Percentiles rank a stretch among this genome's conserved stretches.
These are phyloP conservation scores for Maudiozyma bulderi DNA, from an alignment of 805 yeast genomes.

Conservation along the genomic window DNA sequence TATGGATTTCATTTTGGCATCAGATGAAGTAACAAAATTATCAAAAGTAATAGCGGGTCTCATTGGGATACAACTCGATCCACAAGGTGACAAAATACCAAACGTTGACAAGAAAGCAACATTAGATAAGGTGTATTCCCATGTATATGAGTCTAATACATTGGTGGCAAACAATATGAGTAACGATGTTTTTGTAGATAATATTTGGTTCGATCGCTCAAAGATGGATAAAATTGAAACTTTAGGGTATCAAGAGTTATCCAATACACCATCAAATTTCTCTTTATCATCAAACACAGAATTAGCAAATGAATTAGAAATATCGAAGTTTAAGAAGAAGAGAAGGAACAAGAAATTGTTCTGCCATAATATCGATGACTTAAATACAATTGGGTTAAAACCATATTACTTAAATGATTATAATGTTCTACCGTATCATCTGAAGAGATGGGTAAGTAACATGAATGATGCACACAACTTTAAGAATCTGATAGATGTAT, in stretches of 20 bases:
- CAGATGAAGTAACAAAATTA: conserved; percentile 1
- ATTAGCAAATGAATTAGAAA: background rate
- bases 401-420: background rate
- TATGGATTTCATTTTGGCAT: conserved; percentile 1
- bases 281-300: background rate
- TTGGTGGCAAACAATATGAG: no score
- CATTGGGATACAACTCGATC: background rate
- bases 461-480: background rate
- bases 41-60: background rate
- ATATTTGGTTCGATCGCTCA: background rate
- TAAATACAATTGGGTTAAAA: background rate
- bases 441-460: background rate
- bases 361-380: no score
- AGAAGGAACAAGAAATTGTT: no score
- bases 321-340: background rate
- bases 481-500: background rate
- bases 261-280: background rate
- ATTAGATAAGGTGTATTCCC: no score
- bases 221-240: background rate
- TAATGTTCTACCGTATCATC: background rate
- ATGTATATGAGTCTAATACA: no score
- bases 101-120: no score
- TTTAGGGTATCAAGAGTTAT: background rate
- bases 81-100: no score
- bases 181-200: background rate